These are phyloP conservation scores for Penicillium janthinellum DNA, from an alignment of 2,329 filamentous ascomycete genomes.

Conservation along the genomic window DNA sequence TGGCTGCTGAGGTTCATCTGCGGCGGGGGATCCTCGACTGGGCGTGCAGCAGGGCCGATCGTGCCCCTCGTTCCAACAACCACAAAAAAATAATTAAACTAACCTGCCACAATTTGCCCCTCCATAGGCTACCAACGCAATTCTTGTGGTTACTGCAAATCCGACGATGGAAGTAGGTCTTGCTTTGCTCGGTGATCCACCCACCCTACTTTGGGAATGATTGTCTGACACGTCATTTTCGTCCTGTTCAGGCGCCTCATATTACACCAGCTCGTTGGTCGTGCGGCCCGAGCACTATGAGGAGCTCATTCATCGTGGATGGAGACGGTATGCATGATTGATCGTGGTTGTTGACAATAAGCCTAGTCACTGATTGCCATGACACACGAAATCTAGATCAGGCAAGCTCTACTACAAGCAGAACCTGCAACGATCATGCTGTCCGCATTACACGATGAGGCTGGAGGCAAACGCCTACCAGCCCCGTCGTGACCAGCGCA, in stretches of 20 bases:
- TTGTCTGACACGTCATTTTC: conserved; percentile 22
- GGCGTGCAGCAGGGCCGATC: not conserved
- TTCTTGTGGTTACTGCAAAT: conserved; percentile 53
- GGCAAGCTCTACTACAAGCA: conserved; percentile 54
- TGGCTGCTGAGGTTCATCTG: conserved; percentile 1
- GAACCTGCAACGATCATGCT: conserved; percentile 74
- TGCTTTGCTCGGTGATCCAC: not conserved
- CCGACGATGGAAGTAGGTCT: conserved; percentile 48
- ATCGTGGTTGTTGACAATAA: not conserved
- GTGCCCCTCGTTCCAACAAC: not conserved
- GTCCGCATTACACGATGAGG: conserved; percentile 71
- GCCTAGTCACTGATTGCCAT: conserved; percentile 9
- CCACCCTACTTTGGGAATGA: conserved; percentile 9
- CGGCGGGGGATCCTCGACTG: not conserved
- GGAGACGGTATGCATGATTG: conserved; percentile 45
- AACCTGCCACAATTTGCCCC: not conserved
- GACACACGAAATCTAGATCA: conserved; percentile 38
- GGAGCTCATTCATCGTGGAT: conserved; percentile 50
- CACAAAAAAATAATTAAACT: not conserved
- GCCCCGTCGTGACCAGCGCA: conserved; percentile 49
- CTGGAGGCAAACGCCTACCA: conserved; percentile 48
- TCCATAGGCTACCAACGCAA: conserved; percentile 50
- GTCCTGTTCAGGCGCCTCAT: conserved; percentile 43
- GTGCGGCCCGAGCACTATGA: conserved; percentile 52
- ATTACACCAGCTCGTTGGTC: conserved; percentile 49